Conservation (phyloP, 179 eudicot species). For the Spergularia azorica region DNA sequence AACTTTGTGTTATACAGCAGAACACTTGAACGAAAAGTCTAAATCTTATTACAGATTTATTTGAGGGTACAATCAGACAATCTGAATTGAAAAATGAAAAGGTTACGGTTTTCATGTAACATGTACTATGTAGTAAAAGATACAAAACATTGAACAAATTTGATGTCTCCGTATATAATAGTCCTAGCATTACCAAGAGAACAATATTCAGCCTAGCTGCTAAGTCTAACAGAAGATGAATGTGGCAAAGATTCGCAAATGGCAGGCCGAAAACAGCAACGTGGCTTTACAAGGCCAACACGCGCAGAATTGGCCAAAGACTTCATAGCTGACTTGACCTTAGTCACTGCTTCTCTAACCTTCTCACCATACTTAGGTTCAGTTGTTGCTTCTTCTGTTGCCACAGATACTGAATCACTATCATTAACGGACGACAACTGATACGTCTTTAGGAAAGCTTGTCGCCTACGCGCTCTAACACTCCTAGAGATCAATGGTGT, state of each 20-base stretch:
- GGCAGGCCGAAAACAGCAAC: slow-evolving; percentile 22
- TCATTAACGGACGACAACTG: slow-evolving; percentile 33
- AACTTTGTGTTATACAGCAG: too few species aligned
- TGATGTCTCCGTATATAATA: too few species aligned
- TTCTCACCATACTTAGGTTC: slow-evolving; percentile 25
- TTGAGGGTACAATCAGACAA: too few species aligned
- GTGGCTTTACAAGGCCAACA: not conserved
- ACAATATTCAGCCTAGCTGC: not conserved
- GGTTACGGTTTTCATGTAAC: too few species aligned
- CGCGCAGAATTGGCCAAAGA: slow-evolving; percentile 19
- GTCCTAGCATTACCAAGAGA: too few species aligned
- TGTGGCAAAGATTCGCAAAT: slow-evolving; percentile 10
- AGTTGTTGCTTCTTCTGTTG: not conserved
- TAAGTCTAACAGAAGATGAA: slow-evolving; percentile 12
- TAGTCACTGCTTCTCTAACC: slow-evolving; percentile 19
- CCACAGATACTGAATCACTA: not conserved
- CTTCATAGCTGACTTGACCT: slow-evolving; percentile 16
- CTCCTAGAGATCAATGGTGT: slow-evolving; percentile 29
- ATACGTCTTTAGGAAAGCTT: slow-evolving; percentile 48
- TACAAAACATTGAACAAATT: too few species aligned
- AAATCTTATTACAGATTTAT: too few species aligned
- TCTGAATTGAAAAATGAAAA: too few species aligned
- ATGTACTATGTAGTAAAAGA: too few species aligned
- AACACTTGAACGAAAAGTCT: too few species aligned
- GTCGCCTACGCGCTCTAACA: slow-evolving; percentile 48